Evolutionary conservation across 208 protist genomes (phyloP).

Genomic region (Trypanosoma avium): DNA sequence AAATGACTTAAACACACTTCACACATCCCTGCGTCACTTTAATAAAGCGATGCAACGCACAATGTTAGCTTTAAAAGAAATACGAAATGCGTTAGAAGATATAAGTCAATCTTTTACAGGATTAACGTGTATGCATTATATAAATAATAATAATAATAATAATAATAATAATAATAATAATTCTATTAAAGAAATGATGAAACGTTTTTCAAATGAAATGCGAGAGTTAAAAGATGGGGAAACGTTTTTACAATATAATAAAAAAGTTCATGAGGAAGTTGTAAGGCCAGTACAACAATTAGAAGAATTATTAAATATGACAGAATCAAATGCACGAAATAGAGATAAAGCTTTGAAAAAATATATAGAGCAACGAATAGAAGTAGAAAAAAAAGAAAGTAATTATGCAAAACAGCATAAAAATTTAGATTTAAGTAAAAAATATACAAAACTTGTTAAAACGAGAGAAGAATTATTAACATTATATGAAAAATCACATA

Average conservation of each 20-base stretch:
- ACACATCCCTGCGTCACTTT: slow-evolving; percentile 37
- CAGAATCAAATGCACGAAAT: slow-evolving; percentile 23
- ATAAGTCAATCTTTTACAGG: slow-evolving; percentile 47
- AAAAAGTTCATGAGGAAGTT: slow-evolving; percentile 51
- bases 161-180: too few species aligned
- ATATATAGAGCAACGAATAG: slow-evolving; percentile 29
- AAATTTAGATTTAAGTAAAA: slow-evolving; percentile 33
- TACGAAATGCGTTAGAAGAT: slow-evolving; percentile 42
- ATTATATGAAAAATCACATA: slow-evolving; percentile 20
- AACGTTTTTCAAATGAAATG: slow-evolving; percentile 38
- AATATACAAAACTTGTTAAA: slow-evolving; percentile 26
- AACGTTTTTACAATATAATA: slow-evolving; percentile 58
- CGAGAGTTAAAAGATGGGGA: slow-evolving; percentile 44
- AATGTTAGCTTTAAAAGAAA: slow-evolving; percentile 64
- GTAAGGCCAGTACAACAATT: slow-evolving; percentile 34
- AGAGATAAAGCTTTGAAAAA: slow-evolving; percentile 27
- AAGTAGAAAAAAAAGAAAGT: slow-evolving; percentile 53
- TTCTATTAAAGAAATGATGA: slow-evolving; percentile 38
- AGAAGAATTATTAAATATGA: slow-evolving; percentile 25
- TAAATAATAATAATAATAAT: too few species aligned
- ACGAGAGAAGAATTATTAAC: slow-evolving; percentile 23
- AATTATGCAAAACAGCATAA: slow-evolving; percentile 42
- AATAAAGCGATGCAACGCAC: slow-evolving; percentile 43
- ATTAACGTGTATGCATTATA: slow-evolving; percentile 51
- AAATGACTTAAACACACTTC: slow-evolving; percentile 33